Evolutionary conservation across 148 eudicot species (phyloP), one percentile per base, ranked within the genome.

Genomic region (Nyssa sinensis): DNA sequence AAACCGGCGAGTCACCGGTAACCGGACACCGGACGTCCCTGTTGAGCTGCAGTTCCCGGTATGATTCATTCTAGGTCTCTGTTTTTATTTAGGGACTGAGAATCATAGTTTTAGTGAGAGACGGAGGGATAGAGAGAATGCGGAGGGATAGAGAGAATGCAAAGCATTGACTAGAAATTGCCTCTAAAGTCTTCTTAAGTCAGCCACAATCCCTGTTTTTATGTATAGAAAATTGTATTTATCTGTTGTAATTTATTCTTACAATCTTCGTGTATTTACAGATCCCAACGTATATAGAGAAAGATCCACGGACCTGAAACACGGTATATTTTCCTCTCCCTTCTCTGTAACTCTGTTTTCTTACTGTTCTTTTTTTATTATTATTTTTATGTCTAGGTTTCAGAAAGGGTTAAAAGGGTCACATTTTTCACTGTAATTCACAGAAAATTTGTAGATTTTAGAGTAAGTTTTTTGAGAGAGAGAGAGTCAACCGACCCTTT

Each of bases 401-500:
- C 39, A 58, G 23, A 73, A 62, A 30, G 28, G 31, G 62, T 62
- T 41, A 61, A 72, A 69, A 69, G 12, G 72, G 16, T 4, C 4
- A 30, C 35, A 27, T 3, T 55, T 57, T 74, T 57, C 63, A 27
- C 77, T 66, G 37, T 64, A 65, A 17, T 0, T 5, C 3, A 17
- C 4, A 32, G 23, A 41, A 39, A 64, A 2, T 47, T 63, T 59
- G 4, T 12, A 30, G 75, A 33, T n/a, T n/a, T n/a, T 71, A 62
- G 75, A 75, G 75, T 64, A 12, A 73, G 64, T 5, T 57, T 5
- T 71, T 66, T n/a, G 73, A 33, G 33, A 71, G 77, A 28, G 64
- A 70, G 74, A 80, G 78, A 90, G 89, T 85, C 89, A 87, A 86
- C 88, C 83, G 77, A 82, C 81, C 85, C 68, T 75, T 70, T 78